These are phyloP conservation scores for Pseudocercospora crystallina DNA, from an alignment of 2,329 filamentous ascomycete genomes.

Conservation along the genomic window DNA sequence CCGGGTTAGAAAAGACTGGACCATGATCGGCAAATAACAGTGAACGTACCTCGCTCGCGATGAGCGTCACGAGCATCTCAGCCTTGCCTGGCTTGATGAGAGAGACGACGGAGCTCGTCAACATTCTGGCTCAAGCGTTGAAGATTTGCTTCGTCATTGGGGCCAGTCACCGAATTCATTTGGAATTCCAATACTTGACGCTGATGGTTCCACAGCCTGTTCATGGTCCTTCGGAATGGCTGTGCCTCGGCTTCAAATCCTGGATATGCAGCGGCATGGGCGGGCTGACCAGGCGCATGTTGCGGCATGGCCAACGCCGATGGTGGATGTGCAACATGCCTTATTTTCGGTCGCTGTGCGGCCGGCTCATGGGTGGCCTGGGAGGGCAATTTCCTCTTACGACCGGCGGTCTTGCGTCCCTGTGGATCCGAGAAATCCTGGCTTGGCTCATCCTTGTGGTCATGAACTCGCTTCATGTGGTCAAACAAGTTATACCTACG, in stretches of 20 bases:
- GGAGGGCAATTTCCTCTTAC: constrained; percentile 31
- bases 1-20: too few relatives aligned
- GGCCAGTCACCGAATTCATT: constrained; percentile 26
- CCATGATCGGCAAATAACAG: too few relatives aligned
- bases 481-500: constrained; percentile 94
- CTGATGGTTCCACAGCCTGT: constrained; percentile 28
- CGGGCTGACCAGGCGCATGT: constrained; percentile 4
- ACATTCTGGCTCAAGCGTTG: constrained; percentile 28
- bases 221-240: constrained; percentile 6
- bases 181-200: constrained; percentile 26
- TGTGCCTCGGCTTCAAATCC: neutral
- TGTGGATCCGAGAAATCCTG: constrained; percentile 9
- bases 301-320: constrained; percentile 10
- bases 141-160: constrained; percentile 27
- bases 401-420: constrained; percentile 23
- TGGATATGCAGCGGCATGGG: neutral
- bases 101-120: constrained; percentile 27
- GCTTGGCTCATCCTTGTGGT: constrained; percentile 45
- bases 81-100: constrained; percentile 28
- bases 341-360: constrained; percentile 18
- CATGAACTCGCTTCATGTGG: constrained; percentile 94
- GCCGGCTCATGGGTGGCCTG: constrained; percentile 23
- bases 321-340: constrained; percentile 12
- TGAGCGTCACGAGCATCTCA: constrained; percentile 17
- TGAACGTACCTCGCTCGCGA: neutral